Percentiles rank a stretch among this genome's conserved stretches.
Conservation (phyloP, 1,139 yeast genomes). For the Suhomyces coccinellae region DNA sequence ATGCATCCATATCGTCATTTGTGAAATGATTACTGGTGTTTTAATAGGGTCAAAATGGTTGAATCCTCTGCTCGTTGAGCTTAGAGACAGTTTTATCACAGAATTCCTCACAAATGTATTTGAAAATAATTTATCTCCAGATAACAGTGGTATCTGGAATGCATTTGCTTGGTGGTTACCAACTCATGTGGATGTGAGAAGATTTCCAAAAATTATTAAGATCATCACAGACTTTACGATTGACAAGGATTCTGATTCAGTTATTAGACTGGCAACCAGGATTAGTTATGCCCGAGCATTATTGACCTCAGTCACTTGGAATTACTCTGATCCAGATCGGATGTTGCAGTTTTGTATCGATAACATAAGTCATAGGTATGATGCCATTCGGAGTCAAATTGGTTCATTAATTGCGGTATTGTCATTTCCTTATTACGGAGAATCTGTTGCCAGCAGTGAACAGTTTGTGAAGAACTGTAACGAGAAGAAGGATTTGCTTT, state of each 20-base stretch:
- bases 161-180: constrained; percentile 78
- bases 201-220: constrained; percentile 56
- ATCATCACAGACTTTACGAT: constrained; percentile 51
- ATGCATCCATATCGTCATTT: constrained; percentile 59
- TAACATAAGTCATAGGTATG: constrained; percentile 62
- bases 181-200: constrained; percentile 61
- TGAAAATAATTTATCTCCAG: constrained; percentile 68
- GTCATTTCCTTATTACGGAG: constrained; percentile 53
- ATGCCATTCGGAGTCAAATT: constrained; percentile 69
- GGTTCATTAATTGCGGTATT: constrained; percentile 64
- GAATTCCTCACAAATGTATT: constrained; percentile 49
- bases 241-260: constrained; percentile 57
- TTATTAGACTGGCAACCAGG: constrained; percentile 67
- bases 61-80: constrained; percentile 21
- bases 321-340: constrained; percentile 51
- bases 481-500: constrained; percentile 27
- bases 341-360: constrained; percentile 52
- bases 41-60: constrained; percentile 49
- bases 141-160: constrained; percentile 74
- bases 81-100: constrained; percentile 50
- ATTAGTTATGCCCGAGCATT: constrained; percentile 58
- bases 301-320: constrained; percentile 59
- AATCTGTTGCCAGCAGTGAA: constrained; percentile 45
- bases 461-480: constrained; percentile 44
- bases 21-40: constrained; percentile 63